Evolutionary conservation across 768 basidiomycete genomes (phyloP), one percentile per base, ranked within the genome.

Genomic region (Gloeopeniophorella convolvens): DNA sequence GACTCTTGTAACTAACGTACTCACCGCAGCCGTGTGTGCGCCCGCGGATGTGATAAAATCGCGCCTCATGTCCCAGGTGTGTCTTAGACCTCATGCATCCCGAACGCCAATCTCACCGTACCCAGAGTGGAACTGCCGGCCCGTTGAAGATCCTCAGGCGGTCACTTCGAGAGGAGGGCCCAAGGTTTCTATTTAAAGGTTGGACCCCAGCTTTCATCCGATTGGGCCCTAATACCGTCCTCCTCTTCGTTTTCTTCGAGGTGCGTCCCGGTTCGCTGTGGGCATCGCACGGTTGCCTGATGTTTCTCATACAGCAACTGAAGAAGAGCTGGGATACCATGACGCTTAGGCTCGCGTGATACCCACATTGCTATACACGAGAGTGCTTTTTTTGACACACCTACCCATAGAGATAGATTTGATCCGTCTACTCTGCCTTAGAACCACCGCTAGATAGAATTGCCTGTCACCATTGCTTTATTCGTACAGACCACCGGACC

Each of bases 201-300:
- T 92, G 89, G 89, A 86, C 86, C 15, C 89, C 89, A 2, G 85
- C 89, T 7, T 92, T 89, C 67, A 79, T 85, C 58, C 81, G 89
- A 41, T 68, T 92, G 35, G 88, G 83, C 24, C 89, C 89, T 1
- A 89, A 90, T 63, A 91, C 89, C 1, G 73, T 92, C 28, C 70
- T 91, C 4, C 76, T 91, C 68, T 92, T 89, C 65, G 82, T 91
- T 41, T 89, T 89, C 67, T 83, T 84, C 56, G 89, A 91, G 71
- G 87, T 85, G 57, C 42, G 70, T 47, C n/a, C 11, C 28, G 20
- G 13, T 34, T 27, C 21, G 51, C 24, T 48, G 20, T 0, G 27
- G 23, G 3, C 16, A 11, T 18, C 36, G 30, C 31, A 24, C 33
- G 36, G 15, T 37, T 5, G 13, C 13, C 43, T 48, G 10, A 37